These are phyloP conservation scores for Plantago coronopus DNA, from an alignment of 305 asterid genomes.

Conservation along the genomic window DNA sequence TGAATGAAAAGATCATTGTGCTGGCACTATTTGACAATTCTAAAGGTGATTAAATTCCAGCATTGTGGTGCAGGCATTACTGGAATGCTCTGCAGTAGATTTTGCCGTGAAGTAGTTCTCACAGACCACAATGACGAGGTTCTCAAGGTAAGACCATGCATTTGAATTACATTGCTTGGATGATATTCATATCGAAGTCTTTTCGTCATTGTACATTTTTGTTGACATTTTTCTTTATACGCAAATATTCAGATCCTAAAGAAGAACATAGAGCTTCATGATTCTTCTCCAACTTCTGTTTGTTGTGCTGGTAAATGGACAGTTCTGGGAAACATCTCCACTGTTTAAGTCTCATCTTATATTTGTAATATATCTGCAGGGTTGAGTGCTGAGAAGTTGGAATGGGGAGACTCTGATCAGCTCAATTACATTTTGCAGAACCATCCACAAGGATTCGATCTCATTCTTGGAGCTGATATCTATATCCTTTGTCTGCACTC, in stretches of 20 bases:
- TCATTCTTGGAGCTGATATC: conserved; percentile 94
- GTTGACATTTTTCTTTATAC: conserved; percentile 20
- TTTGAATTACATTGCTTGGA: conserved; percentile 19
- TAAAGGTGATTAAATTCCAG: conserved; percentile 20
- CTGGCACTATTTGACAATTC: conserved; percentile 5
- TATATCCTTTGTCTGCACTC: conserved; percentile 59
- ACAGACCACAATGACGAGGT: conserved; percentile 94
- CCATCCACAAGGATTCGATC: conserved; percentile 74
- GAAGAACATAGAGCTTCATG: conserved; percentile 63
- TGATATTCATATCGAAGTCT: conserved; percentile 23
- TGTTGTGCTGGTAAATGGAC: conserved; percentile 48
- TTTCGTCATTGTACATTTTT: conserved; percentile 1
- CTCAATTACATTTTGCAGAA: conserved; percentile 48
- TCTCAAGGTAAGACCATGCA: conserved; percentile 74
- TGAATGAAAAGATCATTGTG: background rate
- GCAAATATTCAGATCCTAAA: conserved; percentile 55
- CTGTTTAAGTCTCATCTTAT: conserved; percentile 11
- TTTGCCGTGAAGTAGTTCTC: conserved; percentile 67
- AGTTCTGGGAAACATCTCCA: conserved; percentile 7
- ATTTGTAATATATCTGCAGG: conserved; percentile 34
- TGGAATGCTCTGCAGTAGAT: conserved; percentile 83
- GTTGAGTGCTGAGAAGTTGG: conserved; percentile 67
- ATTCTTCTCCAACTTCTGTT: conserved; percentile 33
- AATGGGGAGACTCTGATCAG: conserved; percentile 88
- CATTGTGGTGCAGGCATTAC: conserved; percentile 60